Base-by-base conservation (phyloP, 2,329 filamentous ascomycete genomes). In the Thyridium curvatum region DNA sequence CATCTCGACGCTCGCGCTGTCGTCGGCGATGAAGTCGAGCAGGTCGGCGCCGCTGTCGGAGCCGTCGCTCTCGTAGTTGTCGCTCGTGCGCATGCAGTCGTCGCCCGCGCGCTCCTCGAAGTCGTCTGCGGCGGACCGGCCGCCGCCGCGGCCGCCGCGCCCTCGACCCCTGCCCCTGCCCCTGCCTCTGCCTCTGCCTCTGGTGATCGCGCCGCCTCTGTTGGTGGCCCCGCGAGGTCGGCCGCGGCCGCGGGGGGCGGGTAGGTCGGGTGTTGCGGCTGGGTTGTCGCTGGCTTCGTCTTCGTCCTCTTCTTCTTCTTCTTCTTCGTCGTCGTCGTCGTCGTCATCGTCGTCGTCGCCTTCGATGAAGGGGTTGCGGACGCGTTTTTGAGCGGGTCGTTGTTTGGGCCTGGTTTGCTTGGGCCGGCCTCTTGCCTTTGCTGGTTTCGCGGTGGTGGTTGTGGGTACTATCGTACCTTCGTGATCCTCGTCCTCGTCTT, bases 11-110 rank as follows among this genome's bases (percentile, higher is more conserved):
- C 38, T 43, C 12, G 47, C 46, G 35, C 79, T 57, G 56, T 79
- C 57, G 46, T 64, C 55, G 52, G 81, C 65, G 50, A 86, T 53
- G 59, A 86, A 72, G 61, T 78, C 63, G 48, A 75, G 41, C 12
- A 78, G 54, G 46, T 77, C 73, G 33, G 58, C 62, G 12, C 68
- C 69, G 41, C 64, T 60, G 41, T 74, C 71, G 0, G 67, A 72
- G 12, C 64, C 69, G 44, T 69, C 64, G 14, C 60, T 64, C 36
- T 68, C 64, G 41, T 66, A 53, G 40, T 66, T 45, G 44, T 73
- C 69, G 45, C 69, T 72, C 12, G 69, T 68, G 16, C 68, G 59
- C 39, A 63, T 66, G 46, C 71, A 74, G 42, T 76, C 71, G 42
- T 76, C 72, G 13, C 71, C 72, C 21, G 21, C 21, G 15, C 64